These are phyloP conservation scores for Lepidium aucheri DNA, from an alignment of 345 rosid species.

Conservation along the genomic window DNA sequence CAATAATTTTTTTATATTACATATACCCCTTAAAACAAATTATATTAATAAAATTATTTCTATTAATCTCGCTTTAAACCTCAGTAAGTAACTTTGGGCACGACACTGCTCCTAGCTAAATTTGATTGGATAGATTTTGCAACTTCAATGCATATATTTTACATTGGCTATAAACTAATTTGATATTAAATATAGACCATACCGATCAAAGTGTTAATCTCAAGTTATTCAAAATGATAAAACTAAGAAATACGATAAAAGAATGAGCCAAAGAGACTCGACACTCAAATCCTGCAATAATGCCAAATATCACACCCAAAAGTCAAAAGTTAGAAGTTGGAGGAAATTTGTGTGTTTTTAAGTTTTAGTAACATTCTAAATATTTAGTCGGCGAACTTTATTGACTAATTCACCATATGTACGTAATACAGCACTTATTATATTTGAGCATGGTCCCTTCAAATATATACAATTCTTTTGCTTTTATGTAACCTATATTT, in stretches of 20 bases:
- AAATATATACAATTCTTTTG: background rate
- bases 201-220: too few species aligned
- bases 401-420: conserved; percentile 14
- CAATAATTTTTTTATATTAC: too few species aligned
- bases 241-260: background rate
- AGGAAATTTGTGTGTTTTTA: background rate
- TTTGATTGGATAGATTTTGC: too few species aligned
- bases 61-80: too few species aligned
- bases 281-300: background rate
- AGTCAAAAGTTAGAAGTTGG: conserved; percentile 11
- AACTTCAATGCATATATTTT: background rate
- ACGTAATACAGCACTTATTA: background rate
- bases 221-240: too few species aligned
- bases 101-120: too few species aligned
- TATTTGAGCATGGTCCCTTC: background rate
- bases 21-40: too few species aligned
- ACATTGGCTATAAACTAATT: background rate
- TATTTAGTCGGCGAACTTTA: conserved; percentile 1
- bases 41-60: too few species aligned
- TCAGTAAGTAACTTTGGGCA: too few species aligned
- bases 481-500: background rate
- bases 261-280: background rate
- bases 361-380: background rate
- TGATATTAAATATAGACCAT: background rate
- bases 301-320: background rate